These are phyloP conservation scores for Phytophthora sp. DNA, from an alignment of 352 stramenopile genomes.

Conservation along the genomic window DNA sequence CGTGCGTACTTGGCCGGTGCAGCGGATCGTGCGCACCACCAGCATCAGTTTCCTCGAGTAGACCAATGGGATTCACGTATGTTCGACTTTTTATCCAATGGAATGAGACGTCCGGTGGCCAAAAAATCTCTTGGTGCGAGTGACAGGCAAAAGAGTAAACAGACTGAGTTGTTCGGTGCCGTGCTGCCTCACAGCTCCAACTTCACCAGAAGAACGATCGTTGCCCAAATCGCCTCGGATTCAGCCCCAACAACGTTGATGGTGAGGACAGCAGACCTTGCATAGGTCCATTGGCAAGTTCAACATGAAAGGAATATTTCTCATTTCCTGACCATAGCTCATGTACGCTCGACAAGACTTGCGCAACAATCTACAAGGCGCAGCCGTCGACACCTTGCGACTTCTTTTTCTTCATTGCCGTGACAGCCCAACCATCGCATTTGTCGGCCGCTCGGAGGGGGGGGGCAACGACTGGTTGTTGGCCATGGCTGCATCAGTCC, in stretches of 20 bases:
- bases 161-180: conserved; percentile 12
- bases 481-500: conserved; percentile 13
- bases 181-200: not conserved
- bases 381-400: not conserved
- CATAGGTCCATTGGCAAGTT: conserved; percentile 4
- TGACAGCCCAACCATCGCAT: not conserved
- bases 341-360: not conserved
- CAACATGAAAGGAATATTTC: conserved; percentile 18
- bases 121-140: conserved; percentile 26
- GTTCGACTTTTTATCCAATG: conserved; percentile 19
- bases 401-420: conserved; percentile 6
- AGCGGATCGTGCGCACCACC: conserved; percentile 23
- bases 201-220: conserved; percentile 28
- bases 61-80: conserved; percentile 7
- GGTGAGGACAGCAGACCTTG: conserved; percentile 4
- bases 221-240: no score
- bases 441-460: not conserved
- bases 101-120: no score
- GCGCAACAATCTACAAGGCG: not conserved
- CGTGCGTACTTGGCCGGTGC: conserved; percentile 3
- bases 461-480: no score
- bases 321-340: not conserved
- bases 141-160: conserved; percentile 12
- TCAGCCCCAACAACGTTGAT: no score
- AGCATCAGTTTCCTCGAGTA: conserved; percentile 10